Base-by-base conservation (phyloP, 345 rosid genomes). In the Corchorus olitorius region DNA sequence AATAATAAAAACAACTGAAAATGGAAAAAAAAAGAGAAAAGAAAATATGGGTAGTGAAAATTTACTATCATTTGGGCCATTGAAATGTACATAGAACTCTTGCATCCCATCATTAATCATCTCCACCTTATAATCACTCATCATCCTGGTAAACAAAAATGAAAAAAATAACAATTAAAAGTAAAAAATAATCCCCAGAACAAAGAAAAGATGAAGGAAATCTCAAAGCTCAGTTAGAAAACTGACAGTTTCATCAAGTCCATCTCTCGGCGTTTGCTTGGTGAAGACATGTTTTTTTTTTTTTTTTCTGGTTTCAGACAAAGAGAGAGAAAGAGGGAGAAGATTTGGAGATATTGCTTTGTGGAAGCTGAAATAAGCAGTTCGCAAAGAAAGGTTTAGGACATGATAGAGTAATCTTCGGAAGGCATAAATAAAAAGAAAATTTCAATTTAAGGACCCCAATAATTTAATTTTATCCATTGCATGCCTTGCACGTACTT, bases 261-360 rank as follows among this genome's bases (percentile, higher is more conserved):
- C 92, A 84, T 89, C 83, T 89, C 92, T 65, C 96, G 76, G 80
- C 95, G 92, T 80, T 91, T 91, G 89, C 89, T 89, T 15, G 93
- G 93, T 19, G 90, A 89, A 70, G 96, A 88, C 93, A 91, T 89
- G 83, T 10, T 80, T 75, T 70, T 58, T 49, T 48, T 63, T 76
- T 73, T 55, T 70, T 74, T 70, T 76, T 55, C 64, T 20, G 64
- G 75, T 16, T 33, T 41, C 33, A n/a, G 41, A 50, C 13, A 34
- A 10, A 45, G 33, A 39, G 43, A 48, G 56, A 48, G 59, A 72
- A 10, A 16, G 54, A 13, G 41, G 48, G 50, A 55, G 46, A 56
- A 43, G 54, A 10, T 41, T 17, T 7, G 33, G 34, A 22, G 45
- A 60, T 8, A 17, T 55, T n/a, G 75, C 35, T 52, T 64, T 53